phyloP scores from a whole-genome alignment of 495 filamentous ascomycete genomes.

The Rhypophila decipiens region DNA sequence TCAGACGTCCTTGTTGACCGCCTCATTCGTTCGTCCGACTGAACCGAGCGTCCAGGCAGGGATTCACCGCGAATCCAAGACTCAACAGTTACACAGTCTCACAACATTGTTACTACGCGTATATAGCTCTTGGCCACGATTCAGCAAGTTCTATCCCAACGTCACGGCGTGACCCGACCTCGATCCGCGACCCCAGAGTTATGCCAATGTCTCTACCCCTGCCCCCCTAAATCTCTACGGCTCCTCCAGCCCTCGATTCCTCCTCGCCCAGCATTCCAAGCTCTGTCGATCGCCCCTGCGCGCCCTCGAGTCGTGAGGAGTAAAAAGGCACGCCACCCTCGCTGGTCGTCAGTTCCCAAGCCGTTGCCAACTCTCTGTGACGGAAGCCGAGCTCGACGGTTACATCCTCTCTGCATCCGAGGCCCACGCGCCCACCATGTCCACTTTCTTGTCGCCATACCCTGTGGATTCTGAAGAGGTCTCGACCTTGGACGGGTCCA shows the following conservation, averaged over 20 bases:
- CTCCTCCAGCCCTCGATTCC: neutral
- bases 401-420: neutral
- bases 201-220: neutral
- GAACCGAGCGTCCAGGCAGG: no score
- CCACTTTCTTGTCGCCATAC: constrained; percentile 4
- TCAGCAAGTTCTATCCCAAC: no score
- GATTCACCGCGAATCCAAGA: no score
- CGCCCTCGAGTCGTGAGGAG: neutral
- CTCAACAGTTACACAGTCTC: no score
- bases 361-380: neutral
- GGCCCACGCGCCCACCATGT: constrained; percentile 1
- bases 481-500: constrained; percentile 23
- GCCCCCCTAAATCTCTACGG: neutral
- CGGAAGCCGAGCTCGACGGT: neutral
- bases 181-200: neutral
- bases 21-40: no score
- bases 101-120: no score
- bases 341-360: neutral
- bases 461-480: constrained; percentile 16
- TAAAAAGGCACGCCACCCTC: neutral
- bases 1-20: no score
- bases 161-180: neutral
- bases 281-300: neutral
- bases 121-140: no score
- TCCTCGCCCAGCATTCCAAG: neutral